A percentile compares a stretch with the other conserved stretches of the same genome.
Evolutionary conservation across 2,329 filamentous ascomycete genomes (phyloP).

Genomic region (Colletotrichum sp.): DNA sequence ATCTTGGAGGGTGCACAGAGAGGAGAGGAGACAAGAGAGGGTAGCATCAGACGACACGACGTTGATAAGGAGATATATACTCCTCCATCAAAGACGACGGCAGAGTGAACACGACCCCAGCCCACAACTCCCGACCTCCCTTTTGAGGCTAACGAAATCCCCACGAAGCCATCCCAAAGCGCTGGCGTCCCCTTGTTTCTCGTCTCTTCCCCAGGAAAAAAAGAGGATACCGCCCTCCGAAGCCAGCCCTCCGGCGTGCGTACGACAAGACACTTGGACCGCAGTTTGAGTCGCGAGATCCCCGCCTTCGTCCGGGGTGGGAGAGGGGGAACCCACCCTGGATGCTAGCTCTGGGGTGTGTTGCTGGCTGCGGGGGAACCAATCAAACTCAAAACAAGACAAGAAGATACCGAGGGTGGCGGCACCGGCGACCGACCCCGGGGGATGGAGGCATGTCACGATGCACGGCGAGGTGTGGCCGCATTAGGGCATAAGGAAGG

Average conservation of each 20-base stretch:
- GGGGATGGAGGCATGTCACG: not conserved
- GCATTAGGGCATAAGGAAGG: not conserved
- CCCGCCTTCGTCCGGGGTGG: not conserved
- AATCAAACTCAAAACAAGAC: slow-evolving; percentile 13
- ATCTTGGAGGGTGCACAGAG: not conserved
- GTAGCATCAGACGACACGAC: slow-evolving; percentile 2
- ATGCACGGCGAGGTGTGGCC: not conserved
- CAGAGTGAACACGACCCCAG: not conserved
- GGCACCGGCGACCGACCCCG: not conserved
- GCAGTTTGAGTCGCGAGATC: not conserved
- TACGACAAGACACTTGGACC: not conserved
- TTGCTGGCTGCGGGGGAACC: slow-evolving; percentile 8
- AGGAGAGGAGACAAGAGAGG: not conserved
- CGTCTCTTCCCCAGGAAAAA: slow-evolving; percentile 12
- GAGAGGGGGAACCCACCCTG: not conserved
- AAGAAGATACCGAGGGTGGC: slow-evolving; percentile 19
- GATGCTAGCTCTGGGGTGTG: not conserved
- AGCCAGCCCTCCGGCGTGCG: not conserved
- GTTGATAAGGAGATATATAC: not conserved
- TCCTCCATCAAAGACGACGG: not conserved
- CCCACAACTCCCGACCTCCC: not conserved
- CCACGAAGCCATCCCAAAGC: slow-evolving; percentile 5
- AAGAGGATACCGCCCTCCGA: not conserved
- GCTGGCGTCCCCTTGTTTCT: not conserved
- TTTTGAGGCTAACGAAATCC: not conserved